These are phyloP conservation scores for Suillus spraguei DNA, from an alignment of 768 basidiomycete species.

Conservation along the genomic window DNA sequence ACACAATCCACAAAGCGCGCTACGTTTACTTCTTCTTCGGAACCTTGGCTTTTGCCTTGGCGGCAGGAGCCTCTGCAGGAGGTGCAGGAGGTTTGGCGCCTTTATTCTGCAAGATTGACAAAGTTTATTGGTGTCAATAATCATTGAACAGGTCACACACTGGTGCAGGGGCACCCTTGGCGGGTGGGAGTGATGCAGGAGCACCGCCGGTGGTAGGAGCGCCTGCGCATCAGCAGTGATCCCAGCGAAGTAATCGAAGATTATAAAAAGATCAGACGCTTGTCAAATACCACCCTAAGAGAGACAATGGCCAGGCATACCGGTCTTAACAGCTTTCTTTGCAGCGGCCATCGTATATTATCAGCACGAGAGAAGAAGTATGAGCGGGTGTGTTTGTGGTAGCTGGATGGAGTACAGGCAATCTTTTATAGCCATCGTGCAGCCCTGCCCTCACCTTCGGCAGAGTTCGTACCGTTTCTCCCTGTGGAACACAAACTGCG, in stretches of 20 bases:
- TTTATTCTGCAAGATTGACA: conserved; percentile 23
- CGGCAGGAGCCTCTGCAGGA: conserved; percentile 30
- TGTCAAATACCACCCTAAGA: background rate
- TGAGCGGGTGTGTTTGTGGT: conserved; percentile 7
- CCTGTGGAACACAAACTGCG: conserved; percentile 1
- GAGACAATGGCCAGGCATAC: conserved; percentile 21
- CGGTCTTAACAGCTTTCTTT: conserved; percentile 26
- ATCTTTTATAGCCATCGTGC: conserved; percentile 25
- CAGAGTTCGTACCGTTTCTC: conserved; percentile 19
- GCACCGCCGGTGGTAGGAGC: conserved; percentile 10
- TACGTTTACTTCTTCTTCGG: conserved; percentile 32
- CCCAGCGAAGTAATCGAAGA: background rate
- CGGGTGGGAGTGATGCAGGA: background rate
- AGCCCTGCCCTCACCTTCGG: conserved; percentile 34
- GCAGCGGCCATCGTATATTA: conserved; percentile 24
- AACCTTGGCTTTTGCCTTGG: conserved; percentile 29
- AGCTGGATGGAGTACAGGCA: conserved; percentile 1
- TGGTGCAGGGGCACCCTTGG: conserved; percentile 3
- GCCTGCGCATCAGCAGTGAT: conserved; percentile 14
- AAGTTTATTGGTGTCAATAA: background rate
- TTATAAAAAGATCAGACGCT: background rate
- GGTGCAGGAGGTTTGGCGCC: conserved; percentile 13
- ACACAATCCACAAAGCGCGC: background rate
- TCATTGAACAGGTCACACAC: background rate
- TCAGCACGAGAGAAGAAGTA: conserved; percentile 5